A percentile compares a stretch with the other conserved stretches of the same genome.
Evolutionary conservation across 179 eudicot genomes (phyloP).

Genomic region (Spinacia oleracea): DNA sequence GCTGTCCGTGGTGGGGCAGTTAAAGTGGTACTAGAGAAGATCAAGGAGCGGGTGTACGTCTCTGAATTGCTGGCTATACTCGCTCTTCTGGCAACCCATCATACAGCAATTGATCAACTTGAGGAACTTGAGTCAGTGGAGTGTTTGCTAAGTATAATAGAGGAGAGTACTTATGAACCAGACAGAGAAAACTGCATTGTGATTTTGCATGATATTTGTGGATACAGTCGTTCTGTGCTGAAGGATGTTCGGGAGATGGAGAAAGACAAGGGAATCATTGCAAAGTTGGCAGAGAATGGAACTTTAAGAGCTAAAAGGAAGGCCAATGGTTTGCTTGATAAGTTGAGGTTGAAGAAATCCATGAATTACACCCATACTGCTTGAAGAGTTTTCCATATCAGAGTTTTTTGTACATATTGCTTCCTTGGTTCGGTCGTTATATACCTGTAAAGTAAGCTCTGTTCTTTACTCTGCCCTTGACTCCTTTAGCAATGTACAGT

Average conservation of each 20-base stretch:
- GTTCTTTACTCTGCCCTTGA: neutral
- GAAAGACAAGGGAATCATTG: constrained; percentile 42
- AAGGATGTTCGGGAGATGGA: constrained; percentile 69
- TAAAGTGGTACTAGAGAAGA: constrained; percentile 49
- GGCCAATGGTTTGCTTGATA: constrained; percentile 65
- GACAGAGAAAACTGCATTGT: constrained; percentile 76
- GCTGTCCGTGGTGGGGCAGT: constrained; percentile 77
- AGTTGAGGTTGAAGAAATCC: constrained; percentile 50
- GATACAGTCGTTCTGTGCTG: constrained; percentile 44
- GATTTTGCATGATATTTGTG: constrained; percentile 54
- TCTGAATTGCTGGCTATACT: constrained; percentile 73
- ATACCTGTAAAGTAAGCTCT: constrained; percentile 28
- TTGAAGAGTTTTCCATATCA: constrained; percentile 27
- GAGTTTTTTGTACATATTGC: constrained; percentile 32
- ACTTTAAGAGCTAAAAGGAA: constrained; percentile 81
- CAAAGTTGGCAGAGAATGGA: constrained; percentile 62
- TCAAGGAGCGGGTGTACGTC: constrained; percentile 43
- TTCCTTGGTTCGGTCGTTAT: constrained; percentile 8
- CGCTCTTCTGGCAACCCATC: constrained; percentile 67
- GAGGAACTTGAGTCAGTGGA: constrained; percentile 56
- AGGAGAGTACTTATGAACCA: constrained; percentile 55
- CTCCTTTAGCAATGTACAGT: constrained; percentile 28
- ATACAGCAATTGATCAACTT: constrained; percentile 61
- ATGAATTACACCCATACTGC: constrained; percentile 58
- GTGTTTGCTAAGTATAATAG: constrained; percentile 56